Percentiles rank a stretch among this genome's conserved stretches.
Evolutionary conservation across 176 grass and related monocot genomes (phyloP).

Genomic region (Triticum turgidum): DNA sequence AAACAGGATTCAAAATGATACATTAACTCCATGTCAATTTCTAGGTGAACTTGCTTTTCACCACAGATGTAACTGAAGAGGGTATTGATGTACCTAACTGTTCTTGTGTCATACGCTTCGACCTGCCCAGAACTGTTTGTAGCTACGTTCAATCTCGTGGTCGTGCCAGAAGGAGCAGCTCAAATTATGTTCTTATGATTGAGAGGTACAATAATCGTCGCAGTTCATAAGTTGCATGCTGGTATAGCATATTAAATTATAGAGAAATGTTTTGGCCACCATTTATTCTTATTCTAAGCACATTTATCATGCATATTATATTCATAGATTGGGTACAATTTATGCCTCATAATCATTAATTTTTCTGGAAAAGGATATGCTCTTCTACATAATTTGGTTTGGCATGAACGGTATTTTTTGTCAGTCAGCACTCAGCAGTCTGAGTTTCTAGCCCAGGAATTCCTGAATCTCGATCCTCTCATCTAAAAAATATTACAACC

Average conservation of each 20-base stretch:
- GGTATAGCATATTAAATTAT: slow-evolving; percentile 5
- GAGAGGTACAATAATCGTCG: slow-evolving; percentile 59
- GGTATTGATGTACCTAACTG: slow-evolving; percentile 84
- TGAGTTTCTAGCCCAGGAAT: not conserved
- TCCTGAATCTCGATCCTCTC: not conserved
- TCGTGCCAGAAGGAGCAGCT: slow-evolving; percentile 64
- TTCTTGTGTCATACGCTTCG: slow-evolving; percentile 93
- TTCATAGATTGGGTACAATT: not conserved
- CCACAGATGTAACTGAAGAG: slow-evolving; percentile 97
- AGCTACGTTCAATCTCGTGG: slow-evolving; percentile 92
- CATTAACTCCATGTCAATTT: slow-evolving; percentile 33
- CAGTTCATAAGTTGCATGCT: slow-evolving; percentile 21
- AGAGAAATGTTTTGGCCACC: not conserved
- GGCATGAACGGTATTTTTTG: not conserved
- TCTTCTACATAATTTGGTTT: slow-evolving; percentile 13
- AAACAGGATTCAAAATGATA: not conserved
- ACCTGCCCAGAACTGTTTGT: slow-evolving; percentile 84
- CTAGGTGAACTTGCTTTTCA: slow-evolving; percentile 89
- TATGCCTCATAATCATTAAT: not conserved
- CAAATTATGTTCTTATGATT: slow-evolving; percentile 82
- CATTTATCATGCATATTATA: not conserved
- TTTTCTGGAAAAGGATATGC: not conserved
- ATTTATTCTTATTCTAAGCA: not conserved
- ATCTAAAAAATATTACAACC: not conserved
- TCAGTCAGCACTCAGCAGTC: not conserved